These are phyloP conservation scores for Pseudocercospora cruenta DNA, from an alignment of 2,329 filamentous ascomycete species.

Conservation along the genomic window DNA sequence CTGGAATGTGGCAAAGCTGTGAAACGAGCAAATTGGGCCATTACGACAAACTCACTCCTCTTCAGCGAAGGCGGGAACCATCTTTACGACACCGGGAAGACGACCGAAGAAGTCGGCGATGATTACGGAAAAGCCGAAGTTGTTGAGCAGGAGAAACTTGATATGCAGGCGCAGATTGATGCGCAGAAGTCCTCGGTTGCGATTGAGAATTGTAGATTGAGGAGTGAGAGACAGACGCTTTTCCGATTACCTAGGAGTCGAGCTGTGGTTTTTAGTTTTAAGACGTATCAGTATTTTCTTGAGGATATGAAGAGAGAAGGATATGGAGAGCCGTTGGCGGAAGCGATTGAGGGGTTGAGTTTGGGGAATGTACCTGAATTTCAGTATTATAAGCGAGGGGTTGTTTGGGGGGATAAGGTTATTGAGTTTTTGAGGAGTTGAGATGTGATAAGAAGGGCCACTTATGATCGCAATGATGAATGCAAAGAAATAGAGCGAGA, in stretches of 20 bases:
- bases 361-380: slow-evolving; percentile 62
- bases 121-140: not conserved
- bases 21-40: slow-evolving; percentile 59
- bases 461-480: no score
- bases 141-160: not conserved
- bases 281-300: slow-evolving; percentile 65
- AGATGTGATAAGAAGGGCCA: no score
- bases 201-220: slow-evolving; percentile 50
- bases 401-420: slow-evolving; percentile 61
- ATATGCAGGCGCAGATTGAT: slow-evolving; percentile 34
- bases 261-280: slow-evolving; percentile 64
- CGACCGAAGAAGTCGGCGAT: slow-evolving; percentile 3
- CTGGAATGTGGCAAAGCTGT: slow-evolving; percentile 60
- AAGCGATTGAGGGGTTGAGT: slow-evolving; percentile 63
- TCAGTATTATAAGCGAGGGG: slow-evolving; percentile 60
- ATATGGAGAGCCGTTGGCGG: slow-evolving; percentile 55
- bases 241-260: slow-evolving; percentile 59
- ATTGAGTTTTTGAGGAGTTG: slow-evolving; percentile 50
- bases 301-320: slow-evolving; percentile 61
- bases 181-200: slow-evolving; percentile 36
- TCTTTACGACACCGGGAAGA: slow-evolving; percentile 38
- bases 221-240: slow-evolving; percentile 65
- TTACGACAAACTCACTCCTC: slow-evolving; percentile 47
- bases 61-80: slow-evolving; percentile 50
- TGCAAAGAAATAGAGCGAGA: no score